Conservation (phyloP, 306 rosid genomes). For the Cucurbita argyrosperma region DNA sequence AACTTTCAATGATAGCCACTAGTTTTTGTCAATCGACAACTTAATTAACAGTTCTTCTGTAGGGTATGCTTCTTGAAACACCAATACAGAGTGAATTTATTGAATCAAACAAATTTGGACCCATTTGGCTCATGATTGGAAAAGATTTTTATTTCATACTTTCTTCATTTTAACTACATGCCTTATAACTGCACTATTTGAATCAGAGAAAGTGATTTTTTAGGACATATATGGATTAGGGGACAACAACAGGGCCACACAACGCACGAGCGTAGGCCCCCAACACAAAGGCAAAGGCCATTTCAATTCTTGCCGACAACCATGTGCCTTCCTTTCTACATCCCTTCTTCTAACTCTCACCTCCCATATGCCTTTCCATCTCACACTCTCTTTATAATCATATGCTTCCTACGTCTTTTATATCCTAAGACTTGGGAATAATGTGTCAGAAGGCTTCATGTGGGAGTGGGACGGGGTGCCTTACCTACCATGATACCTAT, state of each 20-base stretch:
- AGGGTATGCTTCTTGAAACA: not conserved
- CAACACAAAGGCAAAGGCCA: not conserved
- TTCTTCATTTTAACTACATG: no score
- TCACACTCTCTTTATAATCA: not conserved
- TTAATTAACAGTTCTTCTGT: not conserved
- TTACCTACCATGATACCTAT: not conserved
- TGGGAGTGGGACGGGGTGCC: not conserved
- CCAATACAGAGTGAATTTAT: not conserved
- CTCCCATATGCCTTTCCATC: not conserved
- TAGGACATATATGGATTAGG: not conserved
- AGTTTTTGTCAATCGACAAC: not conserved
- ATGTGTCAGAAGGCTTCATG: not conserved
- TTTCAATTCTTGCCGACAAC: not conserved
- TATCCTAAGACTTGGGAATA: constrained; percentile 2
- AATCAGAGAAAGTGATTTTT: not conserved
- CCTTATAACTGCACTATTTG: no score
- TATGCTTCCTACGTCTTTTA: not conserved
- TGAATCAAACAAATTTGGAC: not conserved
- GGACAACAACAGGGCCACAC: not conserved
- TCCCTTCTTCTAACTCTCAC: no score
- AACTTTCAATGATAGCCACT: not conserved
- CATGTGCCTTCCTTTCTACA: not conserved
- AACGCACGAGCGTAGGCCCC: constrained; percentile 8
- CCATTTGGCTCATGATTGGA: not conserved
- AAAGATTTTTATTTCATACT: not conserved